These are phyloP conservation scores for Rosa persica DNA, from an alignment of 306 rosid genomes.

Conservation along the genomic window DNA sequence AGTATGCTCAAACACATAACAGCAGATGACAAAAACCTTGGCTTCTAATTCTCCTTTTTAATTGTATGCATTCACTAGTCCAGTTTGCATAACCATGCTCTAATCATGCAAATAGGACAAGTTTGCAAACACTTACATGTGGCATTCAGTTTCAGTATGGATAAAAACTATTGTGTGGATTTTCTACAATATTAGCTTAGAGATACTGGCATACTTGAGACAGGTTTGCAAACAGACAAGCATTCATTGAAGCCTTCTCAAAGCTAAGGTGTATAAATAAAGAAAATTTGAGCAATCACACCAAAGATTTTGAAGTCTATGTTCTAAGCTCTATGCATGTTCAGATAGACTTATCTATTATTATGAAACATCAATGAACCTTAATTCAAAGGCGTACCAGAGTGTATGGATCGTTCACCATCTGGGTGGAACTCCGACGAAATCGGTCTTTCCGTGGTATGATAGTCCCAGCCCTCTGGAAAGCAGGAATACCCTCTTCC, in stretches of 20 bases:
- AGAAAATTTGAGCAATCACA: neutral
- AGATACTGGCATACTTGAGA: neutral
- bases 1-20: neutral
- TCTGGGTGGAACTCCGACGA: conserved; percentile 94
- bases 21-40: neutral
- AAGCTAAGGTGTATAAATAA: neutral
- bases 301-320: neutral
- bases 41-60: neutral
- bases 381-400: conserved; percentile 59
- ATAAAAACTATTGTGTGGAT: too few species aligned
- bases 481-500: conserved; percentile 84
- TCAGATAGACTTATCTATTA: neutral
- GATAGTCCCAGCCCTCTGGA: conserved; percentile 90
- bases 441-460: conserved; percentile 85
- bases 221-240: neutral
- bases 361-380: neutral
- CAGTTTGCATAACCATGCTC: neutral
- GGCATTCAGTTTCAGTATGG: neutral
- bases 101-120: neutral
- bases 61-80: neutral
- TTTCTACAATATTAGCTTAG: too few species aligned
- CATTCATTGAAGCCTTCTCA: neutral
- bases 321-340: neutral
- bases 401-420: conserved; percentile 88
- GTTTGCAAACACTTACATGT: neutral